phyloP scores from a whole-genome alignment of 108 stramenopile genomes.

The Bacterosira constricta region DNA sequence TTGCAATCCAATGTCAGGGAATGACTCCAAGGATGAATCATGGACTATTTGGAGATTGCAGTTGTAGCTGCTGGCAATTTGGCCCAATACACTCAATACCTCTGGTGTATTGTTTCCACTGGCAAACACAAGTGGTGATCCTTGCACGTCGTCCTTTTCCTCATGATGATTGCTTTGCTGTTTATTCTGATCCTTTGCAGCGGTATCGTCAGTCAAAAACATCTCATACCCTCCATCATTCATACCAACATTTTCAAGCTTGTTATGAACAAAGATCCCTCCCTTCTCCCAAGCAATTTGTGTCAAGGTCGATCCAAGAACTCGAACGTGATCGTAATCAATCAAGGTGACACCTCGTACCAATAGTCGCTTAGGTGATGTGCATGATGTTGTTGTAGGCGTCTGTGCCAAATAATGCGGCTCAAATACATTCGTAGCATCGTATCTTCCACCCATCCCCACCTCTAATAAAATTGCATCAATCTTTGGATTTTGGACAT shows the following conservation, averaged over 20 bases:
- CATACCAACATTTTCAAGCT: conserved; percentile 23
- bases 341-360: conserved; percentile 72
- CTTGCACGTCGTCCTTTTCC: not conserved
- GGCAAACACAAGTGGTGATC: conserved; percentile 12
- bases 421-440: conserved; percentile 92
- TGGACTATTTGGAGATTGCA: conserved; percentile 22
- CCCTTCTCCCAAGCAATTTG: conserved; percentile 96
- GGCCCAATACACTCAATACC: conserved; percentile 4
- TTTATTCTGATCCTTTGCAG: conserved; percentile 15
- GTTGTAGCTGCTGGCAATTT: conserved; percentile 10
- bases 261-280: conserved; percentile 79
- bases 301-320: conserved; percentile 85
- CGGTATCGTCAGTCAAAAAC: conserved; percentile 32
- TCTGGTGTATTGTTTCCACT: conserved; percentile 18
- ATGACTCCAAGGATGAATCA: conserved; percentile 18
- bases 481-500: conserved; percentile 25
- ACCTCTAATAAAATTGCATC: conserved; percentile 92
- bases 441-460: conserved; percentile 95
- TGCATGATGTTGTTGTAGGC: conserved; percentile 3
- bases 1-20: conserved; percentile 46
- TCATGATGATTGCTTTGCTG: conserved; percentile 11
- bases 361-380: not conserved
- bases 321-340: conserved; percentile 88
- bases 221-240: conserved; percentile 39
- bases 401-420: conserved; percentile 6